Percentiles rank a stretch among this genome's conserved stretches.
phyloP scores from a whole-genome alignment of 352 stramenopile genomes.

The Aphanomyces invadans region DNA sequence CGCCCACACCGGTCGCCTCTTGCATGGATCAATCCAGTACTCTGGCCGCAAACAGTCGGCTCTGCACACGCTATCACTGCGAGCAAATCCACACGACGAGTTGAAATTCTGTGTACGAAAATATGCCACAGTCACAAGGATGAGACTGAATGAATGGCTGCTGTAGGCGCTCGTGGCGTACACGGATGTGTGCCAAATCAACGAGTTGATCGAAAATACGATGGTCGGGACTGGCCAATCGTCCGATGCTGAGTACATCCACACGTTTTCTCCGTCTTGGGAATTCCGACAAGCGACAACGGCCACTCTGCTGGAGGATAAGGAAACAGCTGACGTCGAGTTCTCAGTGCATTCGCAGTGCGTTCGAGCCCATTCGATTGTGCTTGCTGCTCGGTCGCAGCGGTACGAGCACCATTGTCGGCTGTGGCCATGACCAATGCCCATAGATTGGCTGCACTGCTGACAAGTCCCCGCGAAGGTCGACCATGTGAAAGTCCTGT shows the following conservation, averaged over 20 bases:
- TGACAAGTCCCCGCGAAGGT: neutral
- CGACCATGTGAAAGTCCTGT: neutral
- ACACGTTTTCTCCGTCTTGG: conserved; percentile 13
- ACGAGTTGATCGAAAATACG: conserved; percentile 13
- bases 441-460: neutral
- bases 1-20: conserved; percentile 17
- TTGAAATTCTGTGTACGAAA: conserved; percentile 7
- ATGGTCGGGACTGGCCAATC: conserved; percentile 3
- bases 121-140: neutral
- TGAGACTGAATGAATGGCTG: neutral
- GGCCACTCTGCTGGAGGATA: neutral
- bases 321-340: neutral
- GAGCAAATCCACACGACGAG: conserved; percentile 4
- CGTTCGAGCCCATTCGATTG: neutral
- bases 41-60: conserved; percentile 2
- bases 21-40: conserved; percentile 5
- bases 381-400: neutral
- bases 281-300: neutral
- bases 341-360: neutral
- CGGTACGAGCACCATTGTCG: neutral
- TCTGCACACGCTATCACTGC: conserved; percentile 4
- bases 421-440: neutral
- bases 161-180: conserved; percentile 3
- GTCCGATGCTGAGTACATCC: neutral
- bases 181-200: neutral